Base-by-base conservation (phyloP, 164 flowering plant genomes). In the Tinospora cordifolia region DNA sequence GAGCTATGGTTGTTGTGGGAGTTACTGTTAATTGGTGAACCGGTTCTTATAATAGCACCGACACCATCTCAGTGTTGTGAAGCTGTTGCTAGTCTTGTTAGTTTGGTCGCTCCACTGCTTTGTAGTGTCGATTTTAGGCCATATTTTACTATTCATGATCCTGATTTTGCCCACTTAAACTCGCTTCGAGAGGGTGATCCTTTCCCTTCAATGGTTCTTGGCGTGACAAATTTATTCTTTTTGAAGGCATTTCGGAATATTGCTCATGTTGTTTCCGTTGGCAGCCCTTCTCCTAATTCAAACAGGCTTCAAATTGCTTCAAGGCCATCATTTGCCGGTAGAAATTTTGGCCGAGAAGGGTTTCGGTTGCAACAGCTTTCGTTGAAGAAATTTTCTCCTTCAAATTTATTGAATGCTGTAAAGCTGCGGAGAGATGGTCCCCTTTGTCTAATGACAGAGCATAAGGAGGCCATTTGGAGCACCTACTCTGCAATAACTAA, bases 1-100 rank as follows among this genome's bases (percentile, higher is more conserved):
- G 94, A 95, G 81, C 90, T 95, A 62, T 95, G 98, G 99, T 66
- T 82, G 71, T 72, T 92, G 34, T 95, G 98, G 99, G 99, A 95
- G 79, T 80, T 95, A 58, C 71, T 92, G 75, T 83, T 92, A 67
- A 80, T 95, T 74, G 99, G 99, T 19, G 98, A 95, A 76, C 96
- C 98, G 21, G 81, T 95, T 75, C 94, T 95, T 69, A 74, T 95
- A 41, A 90, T 95, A 76, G 94, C 98, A 25, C 96, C 98, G 24
- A 87, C 97, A 0, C 98, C 99, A 67, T 88, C 96, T 14, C 98
- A 95, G 72, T 95, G 98, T 72, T 87, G 92, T 81, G 99, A 95
- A 82, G 99, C 99, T 69, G 98, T 95, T 74, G 97, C 98, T 4
- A 71, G 90, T 65, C 87, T 95, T 71, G 96, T 95, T 27, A 95